phyloP scores from a whole-genome alignment of 176 grass and related monocot species.

The Oryza longistaminata region DNA sequence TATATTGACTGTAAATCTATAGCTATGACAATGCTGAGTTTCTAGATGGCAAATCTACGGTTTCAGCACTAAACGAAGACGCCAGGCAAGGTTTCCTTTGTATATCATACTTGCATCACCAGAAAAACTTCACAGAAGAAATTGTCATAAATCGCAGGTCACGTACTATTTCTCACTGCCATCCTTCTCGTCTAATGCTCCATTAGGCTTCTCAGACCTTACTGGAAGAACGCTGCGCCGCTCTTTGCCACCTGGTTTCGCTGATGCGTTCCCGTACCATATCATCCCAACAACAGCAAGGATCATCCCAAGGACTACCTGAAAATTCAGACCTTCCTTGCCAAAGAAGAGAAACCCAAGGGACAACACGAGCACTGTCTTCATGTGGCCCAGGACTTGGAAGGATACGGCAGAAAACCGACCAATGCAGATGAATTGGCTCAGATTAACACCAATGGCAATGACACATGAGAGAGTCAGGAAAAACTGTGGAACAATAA shows the following conservation, averaged over 20 bases:
- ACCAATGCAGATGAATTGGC: conserved; percentile 97
- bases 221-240: conserved; percentile 40
- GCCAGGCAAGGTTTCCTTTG: neutral
- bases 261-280: conserved; percentile 83
- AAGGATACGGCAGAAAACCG: conserved; percentile 87
- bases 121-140: conserved; percentile 21
- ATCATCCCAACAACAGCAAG: conserved; percentile 84
- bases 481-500: conserved; percentile 51
- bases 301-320: conserved; percentile 82
- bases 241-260: conserved; percentile 85
- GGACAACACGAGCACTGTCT: conserved; percentile 84
- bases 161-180: conserved; percentile 33
- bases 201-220: conserved; percentile 50
- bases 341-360: conserved; percentile 91
- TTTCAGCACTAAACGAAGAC: conserved; percentile 13
- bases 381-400: conserved; percentile 96
- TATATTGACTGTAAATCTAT: conserved; percentile 26
- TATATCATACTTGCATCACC: conserved; percentile 17
- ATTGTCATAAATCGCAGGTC: neutral
- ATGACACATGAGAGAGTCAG: conserved; percentile 72
- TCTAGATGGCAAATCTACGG: conserved; percentile 1
- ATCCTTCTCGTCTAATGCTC: conserved; percentile 39
- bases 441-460: conserved; percentile 83
- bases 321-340: conserved; percentile 77
- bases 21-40: conserved; percentile 20